Percentiles rank a stretch among this genome's conserved stretches.
phyloP scores from a whole-genome alignment of 2,329 filamentous ascomycete genomes.

The Fusarium tupiense region DNA sequence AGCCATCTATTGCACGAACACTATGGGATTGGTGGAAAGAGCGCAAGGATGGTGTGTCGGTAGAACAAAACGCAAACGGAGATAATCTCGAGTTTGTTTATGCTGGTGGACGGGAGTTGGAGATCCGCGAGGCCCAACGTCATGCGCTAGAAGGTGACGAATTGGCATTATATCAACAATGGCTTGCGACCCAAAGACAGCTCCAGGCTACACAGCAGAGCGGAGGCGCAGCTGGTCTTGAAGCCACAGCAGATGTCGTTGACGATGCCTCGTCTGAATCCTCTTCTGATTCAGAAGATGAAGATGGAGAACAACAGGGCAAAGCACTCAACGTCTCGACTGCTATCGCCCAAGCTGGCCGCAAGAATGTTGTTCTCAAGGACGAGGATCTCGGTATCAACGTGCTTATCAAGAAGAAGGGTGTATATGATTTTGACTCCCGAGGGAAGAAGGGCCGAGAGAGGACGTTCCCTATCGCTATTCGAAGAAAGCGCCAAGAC shows the following conservation, averaged over 20 bases:
- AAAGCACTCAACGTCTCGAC: conserved; percentile 90
- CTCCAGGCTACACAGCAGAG: conserved; percentile 82
- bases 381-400: conserved; percentile 94
- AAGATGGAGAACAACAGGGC: conserved; percentile 89
- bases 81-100: conserved; percentile 74
- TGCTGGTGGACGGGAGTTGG: conserved; percentile 69
- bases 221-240: conserved; percentile 72
- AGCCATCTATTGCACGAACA: conserved; percentile 73
- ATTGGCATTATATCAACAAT: conserved; percentile 86
- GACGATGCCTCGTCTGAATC: conserved; percentile 89
- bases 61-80: conserved; percentile 63
- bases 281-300: conserved; percentile 87
- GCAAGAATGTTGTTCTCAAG: conserved; percentile 85
- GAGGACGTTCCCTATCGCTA: conserved; percentile 87
- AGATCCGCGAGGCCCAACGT: conserved; percentile 69
- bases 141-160: conserved; percentile 79
- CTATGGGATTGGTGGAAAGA: conserved; percentile 86
- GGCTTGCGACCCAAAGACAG: conserved; percentile 87
- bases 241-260: conserved; percentile 76
- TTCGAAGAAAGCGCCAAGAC: conserved; percentile 81
- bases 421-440: conserved; percentile 93
- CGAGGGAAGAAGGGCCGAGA: conserved; percentile 91
- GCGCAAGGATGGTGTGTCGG: conserved; percentile 68
- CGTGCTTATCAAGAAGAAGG: conserved; percentile 86
- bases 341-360: conserved; percentile 82